Evolutionary conservation across 2,329 filamentous ascomycete genomes (phyloP).

Genomic region (Plenodomus tracheiphilus): DNA sequence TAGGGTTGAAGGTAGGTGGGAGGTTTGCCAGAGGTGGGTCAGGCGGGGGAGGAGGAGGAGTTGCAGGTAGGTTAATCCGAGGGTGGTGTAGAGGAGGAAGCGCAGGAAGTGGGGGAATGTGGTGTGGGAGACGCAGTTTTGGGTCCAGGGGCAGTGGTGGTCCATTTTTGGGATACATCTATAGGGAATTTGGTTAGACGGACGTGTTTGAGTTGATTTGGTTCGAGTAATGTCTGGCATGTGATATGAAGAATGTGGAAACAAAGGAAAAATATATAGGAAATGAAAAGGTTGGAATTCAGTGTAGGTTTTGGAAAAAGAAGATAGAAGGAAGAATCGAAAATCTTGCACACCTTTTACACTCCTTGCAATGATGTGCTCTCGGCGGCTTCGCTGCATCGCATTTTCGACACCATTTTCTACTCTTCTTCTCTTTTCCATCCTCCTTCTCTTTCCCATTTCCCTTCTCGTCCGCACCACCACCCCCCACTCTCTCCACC

Average conservation of each 20-base stretch:
- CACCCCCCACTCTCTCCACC: slow-evolving; percentile 12
- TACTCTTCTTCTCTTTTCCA: slow-evolving; percentile 27
- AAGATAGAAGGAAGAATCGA: neutral
- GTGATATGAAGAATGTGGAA: no score
- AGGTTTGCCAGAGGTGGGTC: slow-evolving; percentile 63
- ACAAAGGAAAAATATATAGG: no score
- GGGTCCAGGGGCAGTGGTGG: slow-evolving; percentile 85
- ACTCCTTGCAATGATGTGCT: slow-evolving; percentile 80
- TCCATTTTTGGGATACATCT: slow-evolving; percentile 81
- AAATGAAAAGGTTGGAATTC: no score
- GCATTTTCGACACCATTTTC: slow-evolving; percentile 76
- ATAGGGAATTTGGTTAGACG: neutral
- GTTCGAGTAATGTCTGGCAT: no score
- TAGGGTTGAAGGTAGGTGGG: slow-evolving; percentile 70
- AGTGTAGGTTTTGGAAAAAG: no score
- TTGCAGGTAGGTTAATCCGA: slow-evolving; percentile 64
- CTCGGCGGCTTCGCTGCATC: slow-evolving; percentile 72
- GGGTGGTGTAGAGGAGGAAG: slow-evolving; percentile 71
- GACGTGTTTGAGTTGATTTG: neutral
- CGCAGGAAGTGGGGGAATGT: slow-evolving; percentile 83
- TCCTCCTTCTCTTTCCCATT: slow-evolving; percentile 4
- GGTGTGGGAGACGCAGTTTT: slow-evolving; percentile 79
- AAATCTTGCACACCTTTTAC: slow-evolving; percentile 58
- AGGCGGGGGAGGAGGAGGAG: slow-evolving; percentile 64
- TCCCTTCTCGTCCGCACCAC: neutral